phyloP scores from a whole-genome alignment of 2,329 filamentous ascomycete genomes.

The Alternaria postmessia region DNA sequence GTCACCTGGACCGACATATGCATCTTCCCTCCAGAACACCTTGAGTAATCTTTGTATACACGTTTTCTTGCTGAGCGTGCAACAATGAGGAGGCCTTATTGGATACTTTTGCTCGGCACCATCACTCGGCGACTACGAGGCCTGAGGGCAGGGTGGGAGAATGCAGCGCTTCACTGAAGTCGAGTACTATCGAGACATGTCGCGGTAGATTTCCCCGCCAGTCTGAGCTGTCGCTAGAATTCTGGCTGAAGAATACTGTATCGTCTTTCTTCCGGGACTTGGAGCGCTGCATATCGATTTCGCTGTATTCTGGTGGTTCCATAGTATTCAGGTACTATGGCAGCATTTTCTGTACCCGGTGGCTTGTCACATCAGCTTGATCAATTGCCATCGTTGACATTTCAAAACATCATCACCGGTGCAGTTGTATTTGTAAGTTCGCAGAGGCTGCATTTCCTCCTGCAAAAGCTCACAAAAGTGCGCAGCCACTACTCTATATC shows the following conservation, averaged over 20 bases:
- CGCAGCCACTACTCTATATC: background rate
- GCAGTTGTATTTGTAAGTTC: slow-evolving; percentile 1
- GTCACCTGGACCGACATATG: background rate
- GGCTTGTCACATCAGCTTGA: background rate
- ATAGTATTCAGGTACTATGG: background rate
- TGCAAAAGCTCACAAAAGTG: background rate
- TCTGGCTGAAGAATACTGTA: background rate
- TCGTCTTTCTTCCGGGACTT: background rate
- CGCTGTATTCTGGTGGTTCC: background rate
- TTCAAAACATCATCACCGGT: background rate
- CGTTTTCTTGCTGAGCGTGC: slow-evolving; percentile 2
- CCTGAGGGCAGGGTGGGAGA: background rate
- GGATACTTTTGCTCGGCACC: background rate
- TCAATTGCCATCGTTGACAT: background rate
- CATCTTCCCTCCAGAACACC: background rate
- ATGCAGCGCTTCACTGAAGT: background rate
- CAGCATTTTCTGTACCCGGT: background rate
- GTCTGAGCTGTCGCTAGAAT: background rate
- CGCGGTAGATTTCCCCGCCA: background rate
- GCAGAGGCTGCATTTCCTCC: background rate
- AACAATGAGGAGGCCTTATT: background rate
- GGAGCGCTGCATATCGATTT: background rate
- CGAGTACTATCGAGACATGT: background rate
- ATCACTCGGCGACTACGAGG: background rate
- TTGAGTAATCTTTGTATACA: background rate